Evolutionary conservation across 169 alveolate species (phyloP).

Genomic region (Plasmodium knowlesi): DNA sequence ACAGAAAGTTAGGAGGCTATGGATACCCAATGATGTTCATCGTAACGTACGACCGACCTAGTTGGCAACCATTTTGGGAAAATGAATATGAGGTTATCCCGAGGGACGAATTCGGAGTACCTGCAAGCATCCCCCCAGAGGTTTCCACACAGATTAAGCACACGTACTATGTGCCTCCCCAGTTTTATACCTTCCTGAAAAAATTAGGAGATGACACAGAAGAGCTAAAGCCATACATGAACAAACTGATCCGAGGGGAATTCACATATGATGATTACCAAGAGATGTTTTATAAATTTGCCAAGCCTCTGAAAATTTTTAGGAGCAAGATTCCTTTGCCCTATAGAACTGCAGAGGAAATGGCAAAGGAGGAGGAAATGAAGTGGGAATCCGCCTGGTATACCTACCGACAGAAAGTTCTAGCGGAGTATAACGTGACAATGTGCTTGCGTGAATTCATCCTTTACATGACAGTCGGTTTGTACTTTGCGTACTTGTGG

Average conservation of each 20-base stretch:
- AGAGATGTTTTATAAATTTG: constrained; percentile 92
- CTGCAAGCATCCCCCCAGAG: constrained; percentile 85
- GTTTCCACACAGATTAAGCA: constrained; percentile 81
- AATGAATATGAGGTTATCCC: constrained; percentile 84
- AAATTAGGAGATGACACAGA: constrained; percentile 93
- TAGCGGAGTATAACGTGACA: constrained; percentile 85
- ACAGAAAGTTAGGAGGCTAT: constrained; percentile 64
- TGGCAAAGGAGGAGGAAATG: constrained; percentile 80
- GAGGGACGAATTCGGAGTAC: constrained; percentile 84
- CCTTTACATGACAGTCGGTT: constrained; percentile 84
- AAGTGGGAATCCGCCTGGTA: constrained; percentile 91
- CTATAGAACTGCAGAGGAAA: constrained; percentile 88
- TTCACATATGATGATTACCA: constrained; percentile 91
- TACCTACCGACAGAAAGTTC: constrained; percentile 88
- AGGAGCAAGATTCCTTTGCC: constrained; percentile 91
- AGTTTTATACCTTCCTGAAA: constrained; percentile 90
- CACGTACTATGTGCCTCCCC: constrained; percentile 91
- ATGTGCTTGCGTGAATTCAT: constrained; percentile 85
- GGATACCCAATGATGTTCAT: constrained; percentile 86
- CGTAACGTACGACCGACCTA: constrained; percentile 81
- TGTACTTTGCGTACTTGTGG: constrained; percentile 86
- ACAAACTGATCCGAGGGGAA: constrained; percentile 85
- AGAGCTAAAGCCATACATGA: constrained; percentile 89
- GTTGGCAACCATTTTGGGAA: constrained; percentile 84
- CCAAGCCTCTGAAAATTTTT: constrained; percentile 90